Base-by-base conservation (phyloP, 2,329 filamentous ascomycete species). In the Drechslerella coelobrocha region DNA sequence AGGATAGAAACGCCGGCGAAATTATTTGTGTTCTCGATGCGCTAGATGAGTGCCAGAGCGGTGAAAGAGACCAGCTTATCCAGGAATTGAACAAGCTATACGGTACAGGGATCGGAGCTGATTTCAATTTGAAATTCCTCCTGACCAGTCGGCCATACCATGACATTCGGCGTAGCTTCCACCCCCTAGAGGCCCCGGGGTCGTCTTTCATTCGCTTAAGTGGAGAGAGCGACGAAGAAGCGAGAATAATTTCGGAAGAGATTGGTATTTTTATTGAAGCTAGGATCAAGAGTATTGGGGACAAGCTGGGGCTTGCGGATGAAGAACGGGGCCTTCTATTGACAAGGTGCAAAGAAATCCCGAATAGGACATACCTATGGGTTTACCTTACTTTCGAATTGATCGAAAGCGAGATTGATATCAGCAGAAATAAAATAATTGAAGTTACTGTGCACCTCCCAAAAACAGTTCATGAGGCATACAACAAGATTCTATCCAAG, bases 1-100 rank as follows among this genome's bases (percentile, higher is more conserved):
- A 37, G 9, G 19, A 41, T 23, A 14, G 34, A 17, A 4, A 39
- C 3, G 53, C 34, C 21, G 56, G 56, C 9, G 73, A 78, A 37
- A 72, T 79, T 9, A 54, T 80, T 19, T 80, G 78, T 56, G 60
- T 82, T 24, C 51, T 82, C 0, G 80, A 82, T 73, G 80, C 79
- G 2, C 56, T 82, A 1, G 80, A 82, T 52, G 80, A 82, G 72
- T 82, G 80, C 60, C 51, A 75, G 0, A 53, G 68, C 0, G 9
- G 23, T 14, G 76, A 74, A 14, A 53, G 72, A 6, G 27, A 24
- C 9, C 57, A 73, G 4, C 61, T 81, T 5, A 68, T 73, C 1
- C 6, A 75, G 1, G 73, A 71, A 1, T 47, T 81, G 14, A 53
- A 61, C 2, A 50, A 74, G 6, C 61, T 78, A 12, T 79, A 78